These are phyloP conservation scores for Xylariaceae sp. DNA, from an alignment of 2,329 filamentous ascomycete species.

Conservation along the genomic window DNA sequence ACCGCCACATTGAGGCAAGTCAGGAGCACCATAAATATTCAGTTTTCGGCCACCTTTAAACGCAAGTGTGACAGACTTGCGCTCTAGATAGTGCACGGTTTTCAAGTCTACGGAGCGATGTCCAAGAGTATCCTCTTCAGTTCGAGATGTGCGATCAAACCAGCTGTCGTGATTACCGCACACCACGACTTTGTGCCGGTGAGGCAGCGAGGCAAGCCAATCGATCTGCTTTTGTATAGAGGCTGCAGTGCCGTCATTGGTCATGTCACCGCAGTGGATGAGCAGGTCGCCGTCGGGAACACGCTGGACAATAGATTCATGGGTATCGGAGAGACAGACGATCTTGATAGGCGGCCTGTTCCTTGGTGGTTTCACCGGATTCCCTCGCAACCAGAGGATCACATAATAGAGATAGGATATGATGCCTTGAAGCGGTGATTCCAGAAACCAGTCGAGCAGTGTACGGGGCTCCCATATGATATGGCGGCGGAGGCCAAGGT, in stretches of 20 bases:
- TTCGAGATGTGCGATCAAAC: slow-evolving; percentile 72
- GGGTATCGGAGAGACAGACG: slow-evolving; percentile 91
- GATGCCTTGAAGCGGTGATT: slow-evolving; percentile 70
- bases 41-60: slow-evolving; percentile 66
- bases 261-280: slow-evolving; percentile 88
- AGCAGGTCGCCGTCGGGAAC: slow-evolving; percentile 82
- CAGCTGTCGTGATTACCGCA: slow-evolving; percentile 89
- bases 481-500: slow-evolving; percentile 54
- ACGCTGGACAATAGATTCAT: slow-evolving; percentile 63
- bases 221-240: slow-evolving; percentile 84
- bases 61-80: slow-evolving; percentile 66
- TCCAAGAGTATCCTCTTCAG: slow-evolving; percentile 59
- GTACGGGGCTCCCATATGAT: slow-evolving; percentile 56
- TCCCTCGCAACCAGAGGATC: slow-evolving; percentile 70
- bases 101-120: slow-evolving; percentile 67
- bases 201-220: slow-evolving; percentile 78
- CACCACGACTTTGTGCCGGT: slow-evolving; percentile 80
- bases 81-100: slow-evolving; percentile 76
- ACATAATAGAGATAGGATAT: slow-evolving; percentile 67
- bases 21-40: slow-evolving; percentile 79
- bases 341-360: slow-evolving; percentile 68
- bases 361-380: slow-evolving; percentile 63
- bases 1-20: slow-evolving; percentile 78
- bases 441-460: slow-evolving; percentile 66
- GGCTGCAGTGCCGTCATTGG: slow-evolving; percentile 70